phyloP scores from a whole-genome alignment of 495 filamentous ascomycete species.

The Daldinia loculata region DNA sequence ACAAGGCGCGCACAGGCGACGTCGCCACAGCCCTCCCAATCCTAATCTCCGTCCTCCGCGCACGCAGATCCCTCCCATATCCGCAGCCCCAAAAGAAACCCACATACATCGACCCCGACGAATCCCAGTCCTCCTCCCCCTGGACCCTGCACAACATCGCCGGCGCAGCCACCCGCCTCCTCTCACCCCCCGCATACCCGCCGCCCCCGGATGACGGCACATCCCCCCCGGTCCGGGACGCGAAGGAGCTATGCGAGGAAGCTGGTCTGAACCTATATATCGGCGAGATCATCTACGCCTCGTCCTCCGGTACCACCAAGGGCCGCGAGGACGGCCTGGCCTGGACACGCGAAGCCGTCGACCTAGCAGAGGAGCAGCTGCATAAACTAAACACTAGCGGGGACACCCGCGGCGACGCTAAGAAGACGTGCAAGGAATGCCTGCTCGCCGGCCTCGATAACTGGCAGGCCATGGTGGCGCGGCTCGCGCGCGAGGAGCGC shows the following conservation, averaged over 20 bases:
- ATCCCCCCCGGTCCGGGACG: constrained; percentile 65
- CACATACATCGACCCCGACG: constrained; percentile 21
- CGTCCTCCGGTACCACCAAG: constrained; percentile 21
- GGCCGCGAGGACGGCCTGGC: constrained; percentile 71
- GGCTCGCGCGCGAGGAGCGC: constrained; percentile 63
- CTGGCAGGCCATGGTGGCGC: constrained; percentile 74
- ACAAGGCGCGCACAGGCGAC: constrained; percentile 73
- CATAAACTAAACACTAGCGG: constrained; percentile 39
- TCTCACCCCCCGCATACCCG: constrained; percentile 68
- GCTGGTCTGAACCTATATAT: constrained; percentile 88
- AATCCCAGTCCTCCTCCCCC: constrained; percentile 34
- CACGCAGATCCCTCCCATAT: constrained; percentile 60
- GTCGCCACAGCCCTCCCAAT: constrained; percentile 77
- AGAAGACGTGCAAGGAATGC: constrained; percentile 74
- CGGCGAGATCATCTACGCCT: constrained; percentile 88
- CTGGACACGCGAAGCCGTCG: constrained; percentile 87
- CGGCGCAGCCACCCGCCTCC: constrained; percentile 51
- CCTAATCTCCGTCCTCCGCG: constrained; percentile 82
- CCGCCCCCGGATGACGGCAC: constrained; percentile 71
- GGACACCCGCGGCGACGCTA: constrained; percentile 40
- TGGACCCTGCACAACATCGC: constrained; percentile 54
- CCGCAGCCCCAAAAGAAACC: constrained; percentile 6
- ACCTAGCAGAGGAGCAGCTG: constrained; percentile 64
- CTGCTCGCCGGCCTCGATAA: constrained; percentile 75
- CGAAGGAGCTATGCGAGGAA: constrained; percentile 77